Conservation (phyloP, 2,329 filamentous ascomycete species). For the Hypomyces perniciosus region DNA sequence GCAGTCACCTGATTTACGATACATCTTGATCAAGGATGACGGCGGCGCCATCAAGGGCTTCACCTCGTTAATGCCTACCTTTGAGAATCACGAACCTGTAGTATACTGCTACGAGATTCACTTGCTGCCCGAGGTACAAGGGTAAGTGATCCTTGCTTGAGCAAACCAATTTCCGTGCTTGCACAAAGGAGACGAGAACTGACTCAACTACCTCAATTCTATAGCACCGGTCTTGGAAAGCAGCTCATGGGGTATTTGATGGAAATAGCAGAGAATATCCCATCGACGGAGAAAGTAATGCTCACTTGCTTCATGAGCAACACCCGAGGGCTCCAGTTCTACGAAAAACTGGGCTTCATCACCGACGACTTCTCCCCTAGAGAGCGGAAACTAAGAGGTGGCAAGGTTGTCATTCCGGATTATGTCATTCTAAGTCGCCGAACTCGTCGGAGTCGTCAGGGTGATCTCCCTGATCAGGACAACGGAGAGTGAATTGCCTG, state of each 20-base stretch:
- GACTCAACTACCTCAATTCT: neutral
- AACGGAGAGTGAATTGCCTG: neutral
- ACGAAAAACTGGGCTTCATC: constrained; percentile 52
- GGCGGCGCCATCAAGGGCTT: constrained; percentile 43
- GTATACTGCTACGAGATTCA: constrained; percentile 79
- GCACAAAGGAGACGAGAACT: constrained; percentile 5
- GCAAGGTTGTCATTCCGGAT: constrained; percentile 47
- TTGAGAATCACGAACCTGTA: constrained; percentile 59
- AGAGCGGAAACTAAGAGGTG: constrained; percentile 47
- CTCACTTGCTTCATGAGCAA: constrained; percentile 67
- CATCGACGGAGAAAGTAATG: constrained; percentile 60
- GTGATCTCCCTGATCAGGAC: too few species aligned
- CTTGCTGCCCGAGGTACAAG: constrained; percentile 49
- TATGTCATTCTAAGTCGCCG: constrained; percentile 56
- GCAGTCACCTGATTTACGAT: constrained; percentile 60
- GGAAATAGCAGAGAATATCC: constrained; percentile 46
- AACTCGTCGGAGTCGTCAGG: constrained; percentile 24
- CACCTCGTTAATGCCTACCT: constrained; percentile 65
- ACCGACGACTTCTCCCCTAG: constrained; percentile 51
- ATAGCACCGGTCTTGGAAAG: constrained; percentile 56
- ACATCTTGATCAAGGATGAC: constrained; percentile 51
- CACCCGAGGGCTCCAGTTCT: constrained; percentile 50
- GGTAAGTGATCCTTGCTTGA: constrained; percentile 32
- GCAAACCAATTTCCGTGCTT: neutral
- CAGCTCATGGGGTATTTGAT: constrained; percentile 54